Evolutionary conservation across 1,139 yeast species (phyloP).

Genomic region (Taiozyma sp.): DNA sequence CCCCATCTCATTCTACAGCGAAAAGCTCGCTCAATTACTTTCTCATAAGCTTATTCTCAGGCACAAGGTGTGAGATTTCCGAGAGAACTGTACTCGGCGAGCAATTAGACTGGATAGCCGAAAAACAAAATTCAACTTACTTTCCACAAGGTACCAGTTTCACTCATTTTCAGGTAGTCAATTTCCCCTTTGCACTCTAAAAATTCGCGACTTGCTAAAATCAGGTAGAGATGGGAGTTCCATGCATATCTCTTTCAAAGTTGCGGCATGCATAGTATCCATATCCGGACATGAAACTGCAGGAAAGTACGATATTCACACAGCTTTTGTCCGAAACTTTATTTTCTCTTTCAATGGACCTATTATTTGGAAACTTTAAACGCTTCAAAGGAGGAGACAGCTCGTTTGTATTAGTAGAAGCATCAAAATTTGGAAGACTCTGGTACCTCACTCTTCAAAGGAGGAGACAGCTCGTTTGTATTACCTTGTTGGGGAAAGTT

Average conservation of each 20-base stretch:
- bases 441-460: background rate
- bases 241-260: background rate
- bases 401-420: no score
- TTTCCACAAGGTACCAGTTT: no score
- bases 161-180: no score
- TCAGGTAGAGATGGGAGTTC: background rate
- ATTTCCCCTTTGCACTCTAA: no score
- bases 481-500: no score
- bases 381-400: background rate
- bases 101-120: no score
- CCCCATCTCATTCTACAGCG: no score
- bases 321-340: background rate
- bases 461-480: background rate
- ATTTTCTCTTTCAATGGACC: background rate
- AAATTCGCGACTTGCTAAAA: background rate
- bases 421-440: no score
- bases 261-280: background rate
- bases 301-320: background rate
- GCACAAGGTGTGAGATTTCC: no score
- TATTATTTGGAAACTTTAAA: background rate
- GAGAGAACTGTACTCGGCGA: no score
- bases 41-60: background rate
- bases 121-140: no score
- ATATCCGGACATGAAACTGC: background rate
- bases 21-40: no score